These are phyloP conservation scores for Candida anglica DNA, from an alignment of 805 yeast genomes.

Conservation along the genomic window DNA sequence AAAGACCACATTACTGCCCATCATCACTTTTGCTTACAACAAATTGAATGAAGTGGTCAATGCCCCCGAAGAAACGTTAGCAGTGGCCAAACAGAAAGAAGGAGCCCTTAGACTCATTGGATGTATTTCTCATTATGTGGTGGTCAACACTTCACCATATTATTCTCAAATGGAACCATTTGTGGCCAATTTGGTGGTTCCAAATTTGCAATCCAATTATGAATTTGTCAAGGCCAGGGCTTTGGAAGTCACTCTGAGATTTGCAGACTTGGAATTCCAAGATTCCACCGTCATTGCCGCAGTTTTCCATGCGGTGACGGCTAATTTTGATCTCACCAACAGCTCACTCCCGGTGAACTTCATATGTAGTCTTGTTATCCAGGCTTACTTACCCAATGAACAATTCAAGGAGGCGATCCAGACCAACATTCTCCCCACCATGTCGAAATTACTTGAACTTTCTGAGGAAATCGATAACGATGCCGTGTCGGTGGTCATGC, in stretches of 20 bases:
- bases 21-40: constrained; percentile 55
- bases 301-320: constrained; percentile 31
- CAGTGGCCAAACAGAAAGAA: constrained; percentile 61
- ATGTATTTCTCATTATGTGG: constrained; percentile 57
- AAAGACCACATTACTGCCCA: constrained; percentile 54
- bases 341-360: constrained; percentile 68
- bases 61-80: constrained; percentile 40
- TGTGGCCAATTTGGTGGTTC: constrained; percentile 60
- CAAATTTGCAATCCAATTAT: constrained; percentile 59
- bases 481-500: constrained; percentile 84
- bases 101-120: constrained; percentile 80
- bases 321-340: constrained; percentile 20
- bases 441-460: constrained; percentile 71
- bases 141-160: constrained; percentile 50
- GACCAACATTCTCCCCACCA: constrained; percentile 67
- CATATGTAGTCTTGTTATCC: constrained; percentile 82
- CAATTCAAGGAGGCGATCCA: constrained; percentile 68
- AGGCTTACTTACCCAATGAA: constrained; percentile 63
- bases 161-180: constrained; percentile 65
- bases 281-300: constrained; percentile 15
- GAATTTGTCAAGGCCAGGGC: constrained; percentile 76
- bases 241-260: constrained; percentile 60
- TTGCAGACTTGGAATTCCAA: constrained; percentile 57
- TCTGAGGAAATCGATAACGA: constrained; percentile 85
- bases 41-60: constrained; percentile 18